Conservation (phyloP, 208 protist genomes). For the Eutreptiella sp. region DNA sequence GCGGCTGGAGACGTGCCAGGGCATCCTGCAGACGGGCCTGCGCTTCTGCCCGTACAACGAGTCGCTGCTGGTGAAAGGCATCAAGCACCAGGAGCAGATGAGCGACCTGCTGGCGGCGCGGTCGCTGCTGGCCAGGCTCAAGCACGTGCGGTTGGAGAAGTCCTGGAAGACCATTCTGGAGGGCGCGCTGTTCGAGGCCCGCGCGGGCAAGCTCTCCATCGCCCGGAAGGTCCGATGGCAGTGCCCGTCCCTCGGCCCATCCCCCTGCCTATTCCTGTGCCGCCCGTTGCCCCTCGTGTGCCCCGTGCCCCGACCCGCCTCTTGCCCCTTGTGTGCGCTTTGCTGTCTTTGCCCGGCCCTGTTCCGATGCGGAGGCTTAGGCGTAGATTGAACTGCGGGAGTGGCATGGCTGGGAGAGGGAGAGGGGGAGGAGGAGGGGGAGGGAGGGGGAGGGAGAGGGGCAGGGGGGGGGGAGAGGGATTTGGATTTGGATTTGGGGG, state of each 20-base stretch:
- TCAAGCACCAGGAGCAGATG: constrained; percentile 3
- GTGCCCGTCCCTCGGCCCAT: constrained; percentile 4
- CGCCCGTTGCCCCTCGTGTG: too few relatives aligned
- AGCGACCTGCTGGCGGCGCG: constrained; percentile 2
- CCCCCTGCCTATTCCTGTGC: too few relatives aligned
- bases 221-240: constrained; percentile 54
- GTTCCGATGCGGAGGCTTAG: too few relatives aligned
- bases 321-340: too few relatives aligned
- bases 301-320: too few relatives aligned
- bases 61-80: constrained; percentile 16
- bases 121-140: constrained; percentile 14
- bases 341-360: too few relatives aligned
- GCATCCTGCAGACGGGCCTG: constrained; percentile 37
- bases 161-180: constrained; percentile 64
- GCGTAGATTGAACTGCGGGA: too few relatives aligned
- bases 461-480: too few relatives aligned
- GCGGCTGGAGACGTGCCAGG: constrained; percentile 56
- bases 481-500: too few relatives aligned
- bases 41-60: constrained; percentile 31
- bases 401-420: too few relatives aligned
- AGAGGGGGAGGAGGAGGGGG: too few relatives aligned
- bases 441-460: too few relatives aligned
- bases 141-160: constrained; percentile 36
- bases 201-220: constrained; percentile 46
- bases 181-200: constrained; percentile 58